These are phyloP conservation scores for Lactarius psammicola DNA, from an alignment of 768 basidiomycete species.

Conservation along the genomic window DNA sequence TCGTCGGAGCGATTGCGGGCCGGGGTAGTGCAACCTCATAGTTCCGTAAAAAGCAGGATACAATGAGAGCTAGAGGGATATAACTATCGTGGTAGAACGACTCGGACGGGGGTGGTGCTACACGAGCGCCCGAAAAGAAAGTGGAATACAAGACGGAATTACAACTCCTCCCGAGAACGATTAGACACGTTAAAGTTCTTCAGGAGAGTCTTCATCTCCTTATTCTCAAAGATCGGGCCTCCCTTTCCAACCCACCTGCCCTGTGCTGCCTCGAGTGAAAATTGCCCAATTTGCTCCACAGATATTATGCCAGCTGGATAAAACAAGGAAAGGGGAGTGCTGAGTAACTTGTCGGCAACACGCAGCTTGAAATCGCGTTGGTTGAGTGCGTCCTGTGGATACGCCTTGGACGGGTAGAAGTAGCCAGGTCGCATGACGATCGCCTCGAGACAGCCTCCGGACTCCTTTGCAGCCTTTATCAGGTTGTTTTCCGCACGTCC, in stretches of 20 bases:
- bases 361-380: conserved; percentile 18
- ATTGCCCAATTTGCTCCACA: conserved; percentile 19
- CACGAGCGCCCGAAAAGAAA: not conserved
- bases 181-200: not conserved
- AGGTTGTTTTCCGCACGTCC: conserved; percentile 28
- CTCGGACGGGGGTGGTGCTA: too few species aligned
- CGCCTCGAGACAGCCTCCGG: conserved; percentile 16
- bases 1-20: too few species aligned
- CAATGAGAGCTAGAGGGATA: not conserved
- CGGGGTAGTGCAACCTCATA: too few species aligned
- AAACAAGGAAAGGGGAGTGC: conserved; percentile 11
- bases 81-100: not conserved
- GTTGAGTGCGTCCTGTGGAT: conserved; percentile 24
- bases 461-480: conserved; percentile 10
- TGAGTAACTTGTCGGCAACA: conserved; percentile 15
- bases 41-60: not conserved
- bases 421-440: conserved; percentile 26
- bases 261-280: conserved; percentile 22
- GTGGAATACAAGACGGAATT: not conserved
- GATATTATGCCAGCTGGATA: conserved; percentile 11
- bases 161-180: not conserved
- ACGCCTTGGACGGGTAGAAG: conserved; percentile 25
- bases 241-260: conserved; percentile 22
- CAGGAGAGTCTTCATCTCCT: conserved; percentile 23
- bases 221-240: conserved; percentile 20